Conservation (phyloP, 345 rosid genomes). For the Arabidopsis suecica region DNA sequence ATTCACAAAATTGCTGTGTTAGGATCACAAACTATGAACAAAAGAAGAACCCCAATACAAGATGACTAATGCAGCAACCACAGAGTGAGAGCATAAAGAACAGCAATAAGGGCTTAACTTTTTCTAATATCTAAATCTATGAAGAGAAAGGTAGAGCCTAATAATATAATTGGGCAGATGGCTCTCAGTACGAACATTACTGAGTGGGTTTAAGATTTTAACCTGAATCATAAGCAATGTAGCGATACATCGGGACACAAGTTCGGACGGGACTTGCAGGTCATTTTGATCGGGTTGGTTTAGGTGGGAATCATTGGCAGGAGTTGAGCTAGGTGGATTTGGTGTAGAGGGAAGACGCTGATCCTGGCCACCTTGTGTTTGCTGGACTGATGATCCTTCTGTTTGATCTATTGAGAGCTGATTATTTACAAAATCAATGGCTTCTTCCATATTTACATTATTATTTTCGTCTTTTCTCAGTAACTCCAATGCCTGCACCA, state of each 20-base stretch:
- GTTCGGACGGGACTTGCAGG: slow-evolving; percentile 61
- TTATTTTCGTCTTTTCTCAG: slow-evolving; percentile 49
- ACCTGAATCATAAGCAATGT: slow-evolving; percentile 88
- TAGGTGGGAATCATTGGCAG: slow-evolving; percentile 45
- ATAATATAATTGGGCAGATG: background rate
- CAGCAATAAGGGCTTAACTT: slow-evolving; percentile 5
- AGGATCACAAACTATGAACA: slow-evolving; percentile 16
- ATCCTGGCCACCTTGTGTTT: slow-evolving; percentile 47
- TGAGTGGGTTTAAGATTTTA: slow-evolving; percentile 4
- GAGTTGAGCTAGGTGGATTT: slow-evolving; percentile 44
- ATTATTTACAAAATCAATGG: slow-evolving; percentile 69
- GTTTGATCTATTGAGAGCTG: slow-evolving; percentile 53
- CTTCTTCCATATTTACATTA: slow-evolving; percentile 61
- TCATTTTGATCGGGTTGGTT: slow-evolving; percentile 50
- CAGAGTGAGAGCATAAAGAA: background rate
- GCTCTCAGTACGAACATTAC: background rate
- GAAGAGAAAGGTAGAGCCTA: background rate
- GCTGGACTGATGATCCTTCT: slow-evolving; percentile 46
- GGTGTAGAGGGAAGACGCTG: slow-evolving; percentile 45
- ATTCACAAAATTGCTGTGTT: slow-evolving; percentile 7
- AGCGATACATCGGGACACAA: slow-evolving; percentile 70
- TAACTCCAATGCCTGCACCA: slow-evolving; percentile 63
- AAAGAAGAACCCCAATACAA: slow-evolving; percentile 22
- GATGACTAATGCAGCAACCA: slow-evolving; percentile 18
- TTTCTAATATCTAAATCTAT: slow-evolving; percentile 12